Percentiles rank a stretch among this genome's conserved stretches.
phyloP scores from a whole-genome alignment of 2,329 filamentous ascomycete species.

The Niveomyces coronatus region DNA sequence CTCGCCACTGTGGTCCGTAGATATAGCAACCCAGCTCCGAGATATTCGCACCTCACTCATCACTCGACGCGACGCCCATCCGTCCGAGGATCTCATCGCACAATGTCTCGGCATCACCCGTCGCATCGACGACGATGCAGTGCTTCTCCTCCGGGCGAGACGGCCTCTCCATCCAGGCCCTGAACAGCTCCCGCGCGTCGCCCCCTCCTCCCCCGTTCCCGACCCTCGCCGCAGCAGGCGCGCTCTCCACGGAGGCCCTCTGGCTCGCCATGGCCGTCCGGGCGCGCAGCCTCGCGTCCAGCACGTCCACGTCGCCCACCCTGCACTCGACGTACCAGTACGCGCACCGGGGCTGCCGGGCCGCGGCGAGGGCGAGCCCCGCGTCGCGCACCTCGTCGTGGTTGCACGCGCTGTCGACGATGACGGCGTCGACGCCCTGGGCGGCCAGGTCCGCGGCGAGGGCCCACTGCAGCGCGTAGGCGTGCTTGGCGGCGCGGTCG shows the following conservation, averaged over 20 bases:
- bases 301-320: conserved; percentile 19
- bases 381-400: conserved; percentile 20
- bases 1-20: too few species aligned
- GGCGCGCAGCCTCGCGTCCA: conserved; percentile 19
- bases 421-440: conserved; percentile 21
- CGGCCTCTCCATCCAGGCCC: conserved; percentile 21
- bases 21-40: too few species aligned
- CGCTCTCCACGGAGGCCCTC: conserved; percentile 17
- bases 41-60: too few species aligned
- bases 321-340: conserved; percentile 25
- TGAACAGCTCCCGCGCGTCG: conserved; percentile 16
- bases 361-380: conserved; percentile 19
- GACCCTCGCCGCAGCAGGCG: conserved; percentile 16
- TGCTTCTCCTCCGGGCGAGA: conserved; percentile 16
- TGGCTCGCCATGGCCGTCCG: conserved; percentile 21
- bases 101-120: conserved; percentile 11
- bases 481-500: conserved; percentile 18
- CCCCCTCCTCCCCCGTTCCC: conserved; percentile 1
- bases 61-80: too few species aligned
- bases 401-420: conserved; percentile 30
- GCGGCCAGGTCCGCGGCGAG: conserved; percentile 24
- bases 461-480: conserved; percentile 26
- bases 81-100: conserved; percentile 15
- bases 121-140: conserved; percentile 19
- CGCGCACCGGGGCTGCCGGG: conserved; percentile 11